Percentiles rank a stretch among this genome's conserved stretches.
Conservation (phyloP, 192 early-diverging fungal genomes). For the Spinellus fusiger region DNA sequence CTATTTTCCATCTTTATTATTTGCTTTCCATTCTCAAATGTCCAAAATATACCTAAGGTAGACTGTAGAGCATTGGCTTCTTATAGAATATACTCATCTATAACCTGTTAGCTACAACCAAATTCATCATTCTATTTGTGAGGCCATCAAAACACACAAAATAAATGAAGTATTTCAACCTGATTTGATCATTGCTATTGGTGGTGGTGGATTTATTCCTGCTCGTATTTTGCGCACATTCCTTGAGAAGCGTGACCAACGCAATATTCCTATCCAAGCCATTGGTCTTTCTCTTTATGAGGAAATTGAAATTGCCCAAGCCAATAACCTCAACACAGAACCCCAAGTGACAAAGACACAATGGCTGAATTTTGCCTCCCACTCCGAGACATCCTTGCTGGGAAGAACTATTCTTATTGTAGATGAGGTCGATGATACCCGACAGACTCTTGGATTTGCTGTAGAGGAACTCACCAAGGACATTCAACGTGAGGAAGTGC, state of each 20-base stretch:
- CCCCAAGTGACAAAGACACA: constrained; percentile 72
- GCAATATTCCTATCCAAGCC: constrained; percentile 75
- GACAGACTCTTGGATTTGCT: constrained; percentile 66
- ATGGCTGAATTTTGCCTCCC: constrained; percentile 71
- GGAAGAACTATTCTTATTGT: constrained; percentile 72
- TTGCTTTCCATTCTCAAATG: no score
- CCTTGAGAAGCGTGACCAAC: constrained; percentile 56
- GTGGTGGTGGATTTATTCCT: constrained; percentile 74
- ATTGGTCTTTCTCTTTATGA: constrained; percentile 75
- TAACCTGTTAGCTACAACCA: constrained; percentile 59
- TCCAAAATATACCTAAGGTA: no score
- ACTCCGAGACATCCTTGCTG: constrained; percentile 54
- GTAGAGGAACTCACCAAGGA: constrained; percentile 68
- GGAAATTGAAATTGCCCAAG: constrained; percentile 47
- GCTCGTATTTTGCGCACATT: constrained; percentile 72
- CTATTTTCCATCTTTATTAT: no score
- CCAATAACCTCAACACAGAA: constrained; percentile 22
- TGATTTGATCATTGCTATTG: constrained; percentile 72
- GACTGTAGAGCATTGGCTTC: no score
- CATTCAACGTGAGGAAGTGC: constrained; percentile 37
- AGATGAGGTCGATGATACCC: constrained; percentile 76
- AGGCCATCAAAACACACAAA: constrained; percentile 49
- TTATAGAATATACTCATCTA: no score
- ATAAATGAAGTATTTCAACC: constrained; percentile 62
- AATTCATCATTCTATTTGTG: constrained; percentile 51